Conservation (phyloP, 2,329 filamentous ascomycete species). For the Cercospora canescens region DNA sequence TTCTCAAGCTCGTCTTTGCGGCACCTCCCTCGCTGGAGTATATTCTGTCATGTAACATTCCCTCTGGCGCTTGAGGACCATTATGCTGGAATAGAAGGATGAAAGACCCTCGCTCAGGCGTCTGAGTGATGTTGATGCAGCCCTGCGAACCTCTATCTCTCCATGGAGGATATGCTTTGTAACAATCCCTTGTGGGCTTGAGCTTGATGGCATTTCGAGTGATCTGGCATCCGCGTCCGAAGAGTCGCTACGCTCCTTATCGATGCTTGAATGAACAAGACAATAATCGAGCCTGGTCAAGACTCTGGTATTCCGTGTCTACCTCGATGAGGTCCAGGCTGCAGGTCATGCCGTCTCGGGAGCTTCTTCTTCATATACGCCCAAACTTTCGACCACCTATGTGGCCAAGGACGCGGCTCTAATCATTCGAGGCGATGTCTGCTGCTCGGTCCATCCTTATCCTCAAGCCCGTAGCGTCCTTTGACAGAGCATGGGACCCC, state of each 20-base stretch:
- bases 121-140: not conserved
- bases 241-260: not conserved
- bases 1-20: not conserved
- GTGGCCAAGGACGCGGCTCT: not conserved
- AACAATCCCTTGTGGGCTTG: not conserved
- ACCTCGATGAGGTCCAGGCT: not conserved
- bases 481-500: not conserved
- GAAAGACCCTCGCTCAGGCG: too few relatives aligned
- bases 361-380: not conserved
- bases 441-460: not conserved
- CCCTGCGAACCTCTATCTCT: not conserved
- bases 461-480: not conserved
- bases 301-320: not conserved
- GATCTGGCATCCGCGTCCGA: not conserved
- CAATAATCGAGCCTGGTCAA: not conserved
- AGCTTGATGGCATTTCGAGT: not conserved
- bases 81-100: not conserved
- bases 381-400: not conserved
- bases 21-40: not conserved
- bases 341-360: not conserved
- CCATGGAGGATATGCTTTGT: not conserved
- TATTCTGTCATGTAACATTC: not conserved
- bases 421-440: not conserved
- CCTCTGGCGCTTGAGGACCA: not conserved
- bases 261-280: not conserved